A percentile compares a stretch with the other conserved stretches of the same genome.
phyloP scores from a whole-genome alignment of 768 basidiomycete species.

The Lanmaoa rubissima region DNA sequence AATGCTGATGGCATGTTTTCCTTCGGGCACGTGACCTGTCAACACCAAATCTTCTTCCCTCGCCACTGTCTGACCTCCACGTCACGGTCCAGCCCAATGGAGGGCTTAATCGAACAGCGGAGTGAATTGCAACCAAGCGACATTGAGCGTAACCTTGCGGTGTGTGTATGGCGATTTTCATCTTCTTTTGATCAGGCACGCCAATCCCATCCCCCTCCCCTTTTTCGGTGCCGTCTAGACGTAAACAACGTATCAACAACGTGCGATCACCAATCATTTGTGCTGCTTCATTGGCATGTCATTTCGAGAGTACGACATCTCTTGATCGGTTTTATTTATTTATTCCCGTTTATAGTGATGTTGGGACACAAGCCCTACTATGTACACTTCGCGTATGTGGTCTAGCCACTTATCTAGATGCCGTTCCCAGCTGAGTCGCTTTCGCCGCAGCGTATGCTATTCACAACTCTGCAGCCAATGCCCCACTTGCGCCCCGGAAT shows the following conservation, averaged over 20 bases:
- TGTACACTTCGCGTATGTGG: too few relatives aligned
- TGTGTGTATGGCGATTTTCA: conserved; percentile 22
- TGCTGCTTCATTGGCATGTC: conserved; percentile 18
- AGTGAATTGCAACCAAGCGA: conserved; percentile 16
- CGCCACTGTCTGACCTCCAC: neutral
- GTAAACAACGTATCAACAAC: conserved; percentile 26
- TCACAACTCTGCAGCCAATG: too few relatives aligned
- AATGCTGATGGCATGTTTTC: neutral
- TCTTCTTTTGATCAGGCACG: conserved; percentile 29
- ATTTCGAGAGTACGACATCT: conserved; percentile 27
- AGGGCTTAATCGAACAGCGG: conserved; percentile 1
- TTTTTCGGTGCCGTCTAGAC: conserved; percentile 35
- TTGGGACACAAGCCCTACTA: too few relatives aligned
- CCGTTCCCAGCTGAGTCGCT: too few relatives aligned
- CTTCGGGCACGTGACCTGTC: conserved; percentile 29
- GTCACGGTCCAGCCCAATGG: conserved; percentile 8
- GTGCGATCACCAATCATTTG: conserved; percentile 29
- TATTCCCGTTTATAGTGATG: too few relatives aligned
- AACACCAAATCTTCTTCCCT: conserved; percentile 2
- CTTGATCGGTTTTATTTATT: conserved; percentile 18
- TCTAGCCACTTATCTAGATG: too few relatives aligned
- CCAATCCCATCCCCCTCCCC: conserved; percentile 19
- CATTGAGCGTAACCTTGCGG: conserved; percentile 15
- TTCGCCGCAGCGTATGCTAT: too few relatives aligned
- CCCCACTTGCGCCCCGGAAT: too few relatives aligned